Evolutionary conservation across 768 basidiomycete genomes (phyloP).

Genomic region (Candolleomyces eurysporus): DNA sequence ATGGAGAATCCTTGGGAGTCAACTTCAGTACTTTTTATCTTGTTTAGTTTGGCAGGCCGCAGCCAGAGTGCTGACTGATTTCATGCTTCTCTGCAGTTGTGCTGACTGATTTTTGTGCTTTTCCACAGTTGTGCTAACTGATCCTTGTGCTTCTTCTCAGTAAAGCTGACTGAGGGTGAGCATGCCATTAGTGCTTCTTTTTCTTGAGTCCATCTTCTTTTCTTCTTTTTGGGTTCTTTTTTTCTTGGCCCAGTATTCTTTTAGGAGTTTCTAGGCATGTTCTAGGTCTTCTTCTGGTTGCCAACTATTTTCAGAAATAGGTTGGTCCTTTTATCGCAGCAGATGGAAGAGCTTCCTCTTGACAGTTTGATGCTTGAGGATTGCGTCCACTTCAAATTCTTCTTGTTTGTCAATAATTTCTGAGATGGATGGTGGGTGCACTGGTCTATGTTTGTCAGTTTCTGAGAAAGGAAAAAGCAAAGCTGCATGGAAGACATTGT

Average conservation of each 20-base stretch:
- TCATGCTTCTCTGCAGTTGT: too few species aligned
- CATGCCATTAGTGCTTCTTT: too few species aligned
- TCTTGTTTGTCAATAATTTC: slow-evolving; percentile 7
- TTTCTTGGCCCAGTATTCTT: background rate
- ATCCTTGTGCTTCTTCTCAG: too few species aligned
- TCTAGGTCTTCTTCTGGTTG: background rate
- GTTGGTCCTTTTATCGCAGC: background rate
- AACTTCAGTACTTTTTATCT: too few species aligned
- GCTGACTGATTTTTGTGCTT: too few species aligned
- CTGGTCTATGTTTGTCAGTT: slow-evolving; percentile 5
- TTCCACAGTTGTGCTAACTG: too few species aligned
- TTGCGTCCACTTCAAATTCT: slow-evolving; percentile 6
- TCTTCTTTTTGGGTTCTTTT: too few species aligned
- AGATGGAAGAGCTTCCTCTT: background rate
- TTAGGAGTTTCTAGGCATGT: background rate
- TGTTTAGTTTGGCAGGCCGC: too few species aligned
- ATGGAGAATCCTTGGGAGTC: too few species aligned
- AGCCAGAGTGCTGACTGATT: too few species aligned
- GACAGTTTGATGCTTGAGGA: background rate
- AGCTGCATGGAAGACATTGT: background rate
- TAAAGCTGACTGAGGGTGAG: too few species aligned
- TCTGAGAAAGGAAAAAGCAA: slow-evolving; percentile 6
- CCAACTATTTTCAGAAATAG: background rate
- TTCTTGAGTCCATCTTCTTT: too few species aligned
- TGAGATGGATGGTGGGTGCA: background rate